Percentiles rank a stretch among this genome's conserved stretches.
phyloP scores from a whole-genome alignment of 1,284 basidiomycete genomes.

The Sanguinoderma infundibulare region DNA sequence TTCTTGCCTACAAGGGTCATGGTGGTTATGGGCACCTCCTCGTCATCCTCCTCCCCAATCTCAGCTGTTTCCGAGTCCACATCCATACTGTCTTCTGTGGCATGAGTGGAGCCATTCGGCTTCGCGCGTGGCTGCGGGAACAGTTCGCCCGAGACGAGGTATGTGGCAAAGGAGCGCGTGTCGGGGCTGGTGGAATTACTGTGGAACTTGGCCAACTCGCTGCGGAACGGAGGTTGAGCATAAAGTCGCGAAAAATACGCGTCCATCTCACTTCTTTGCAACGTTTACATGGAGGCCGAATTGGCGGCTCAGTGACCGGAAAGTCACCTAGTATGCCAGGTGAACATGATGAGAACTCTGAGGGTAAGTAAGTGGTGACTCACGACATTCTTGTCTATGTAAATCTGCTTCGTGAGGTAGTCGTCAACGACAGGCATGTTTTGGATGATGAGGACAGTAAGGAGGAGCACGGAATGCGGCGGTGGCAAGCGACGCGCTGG shows the following conservation, averaged over 20 bases:
- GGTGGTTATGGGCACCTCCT: conserved; percentile 48
- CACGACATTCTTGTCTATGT: conserved; percentile 67
- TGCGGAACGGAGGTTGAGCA: conserved; percentile 31
- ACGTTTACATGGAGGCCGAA: conserved; percentile 71
- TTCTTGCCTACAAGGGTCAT: conserved; percentile 60
- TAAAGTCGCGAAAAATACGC: not conserved
- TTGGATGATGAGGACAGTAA: not conserved
- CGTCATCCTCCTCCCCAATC: conserved; percentile 23
- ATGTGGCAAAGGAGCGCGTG: conserved; percentile 62
- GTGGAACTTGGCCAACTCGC: conserved; percentile 66
- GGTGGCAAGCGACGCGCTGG: conserved; percentile 7
- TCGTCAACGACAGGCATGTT: conserved; percentile 55
- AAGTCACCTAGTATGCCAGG: conserved; percentile 61
- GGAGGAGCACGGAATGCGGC: not conserved
- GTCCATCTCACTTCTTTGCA: conserved; percentile 65
- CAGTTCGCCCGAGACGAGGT: conserved; percentile 62
- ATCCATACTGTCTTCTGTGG: conserved; percentile 47
- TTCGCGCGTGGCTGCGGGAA: conserved; percentile 19
- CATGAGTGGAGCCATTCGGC: conserved; percentile 4
- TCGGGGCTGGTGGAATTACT: conserved; percentile 43
- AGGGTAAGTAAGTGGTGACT: conserved; percentile 28
- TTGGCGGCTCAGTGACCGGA: conserved; percentile 69
- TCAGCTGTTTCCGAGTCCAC: conserved; percentile 39
- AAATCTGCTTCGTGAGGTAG: conserved; percentile 66
- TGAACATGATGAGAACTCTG: not conserved